Conservation (phyloP, 2,329 filamentous ascomycete species). For the Fusarium citri region DNA sequence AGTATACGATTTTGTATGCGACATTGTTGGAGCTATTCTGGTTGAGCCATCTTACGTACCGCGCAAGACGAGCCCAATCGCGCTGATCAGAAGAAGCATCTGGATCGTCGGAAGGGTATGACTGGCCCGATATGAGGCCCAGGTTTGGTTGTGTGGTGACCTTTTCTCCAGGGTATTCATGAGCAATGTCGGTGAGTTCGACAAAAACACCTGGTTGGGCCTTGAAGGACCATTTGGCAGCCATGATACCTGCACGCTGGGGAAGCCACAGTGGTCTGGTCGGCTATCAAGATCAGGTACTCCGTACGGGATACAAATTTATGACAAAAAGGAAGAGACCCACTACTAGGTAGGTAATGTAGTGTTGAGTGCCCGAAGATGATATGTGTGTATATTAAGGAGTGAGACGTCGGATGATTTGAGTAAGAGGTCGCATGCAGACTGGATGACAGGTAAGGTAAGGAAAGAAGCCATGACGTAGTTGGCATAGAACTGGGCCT, state of each 20-base stretch:
- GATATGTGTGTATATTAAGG: neutral
- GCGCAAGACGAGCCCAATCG: slow-evolving; percentile 64
- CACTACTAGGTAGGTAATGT: neutral
- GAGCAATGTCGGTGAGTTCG: slow-evolving; percentile 53
- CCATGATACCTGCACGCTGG: slow-evolving; percentile 17
- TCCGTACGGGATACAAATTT: neutral
- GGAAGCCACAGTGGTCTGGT: neutral
- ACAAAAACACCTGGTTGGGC: slow-evolving; percentile 54
- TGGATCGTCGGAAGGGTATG: slow-evolving; percentile 57
- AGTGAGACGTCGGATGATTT: neutral
- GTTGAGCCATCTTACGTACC: slow-evolving; percentile 62
- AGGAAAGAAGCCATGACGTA: neutral
- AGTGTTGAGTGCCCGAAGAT: no score
- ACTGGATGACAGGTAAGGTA: neutral
- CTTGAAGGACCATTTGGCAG: slow-evolving; percentile 41
- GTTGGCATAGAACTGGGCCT: no score
- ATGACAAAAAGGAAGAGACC: neutral
- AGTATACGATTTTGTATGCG: slow-evolving; percentile 65
- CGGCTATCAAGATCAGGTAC: no score
- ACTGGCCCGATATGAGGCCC: slow-evolving; percentile 62
- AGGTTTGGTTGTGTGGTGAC: slow-evolving; percentile 61
- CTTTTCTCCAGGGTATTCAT: slow-evolving; percentile 45
- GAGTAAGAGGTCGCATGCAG: neutral
- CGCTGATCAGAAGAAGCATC: slow-evolving; percentile 47
- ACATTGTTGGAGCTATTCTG: slow-evolving; percentile 54